These are phyloP conservation scores for Sclerotinia subarctica DNA, from an alignment of 2,329 filamentous ascomycete genomes.

Conservation along the genomic window DNA sequence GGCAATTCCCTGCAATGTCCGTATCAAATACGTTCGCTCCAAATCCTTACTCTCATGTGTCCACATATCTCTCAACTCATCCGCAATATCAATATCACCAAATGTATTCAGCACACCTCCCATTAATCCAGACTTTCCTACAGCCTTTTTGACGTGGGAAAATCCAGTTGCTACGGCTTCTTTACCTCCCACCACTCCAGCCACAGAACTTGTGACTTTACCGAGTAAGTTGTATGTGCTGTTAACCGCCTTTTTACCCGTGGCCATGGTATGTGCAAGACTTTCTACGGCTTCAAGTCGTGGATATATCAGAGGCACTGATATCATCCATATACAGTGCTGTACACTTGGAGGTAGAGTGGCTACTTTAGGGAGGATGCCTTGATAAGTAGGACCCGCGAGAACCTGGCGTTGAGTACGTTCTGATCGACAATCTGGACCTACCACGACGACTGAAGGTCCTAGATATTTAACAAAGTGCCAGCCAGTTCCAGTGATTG, in stretches of 20 bases:
- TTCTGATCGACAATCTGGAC: constrained; percentile 88
- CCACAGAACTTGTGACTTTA: constrained; percentile 91
- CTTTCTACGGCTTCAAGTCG: constrained; percentile 88
- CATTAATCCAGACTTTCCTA: constrained; percentile 94
- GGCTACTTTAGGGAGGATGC: constrained; percentile 92
- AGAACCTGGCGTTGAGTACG: constrained; percentile 87
- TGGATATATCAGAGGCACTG: constrained; percentile 87
- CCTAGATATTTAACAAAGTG: constrained; percentile 97
- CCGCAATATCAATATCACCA: constrained; percentile 89
- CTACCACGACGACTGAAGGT: constrained; percentile 83
- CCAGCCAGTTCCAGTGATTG: constrained; percentile 95
- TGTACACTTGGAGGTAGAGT: constrained; percentile 88
- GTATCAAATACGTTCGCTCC: constrained; percentile 92
- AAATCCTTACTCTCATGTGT: constrained; percentile 97
- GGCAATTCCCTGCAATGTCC: constrained; percentile 90
- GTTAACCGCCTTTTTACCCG: constrained; percentile 94
- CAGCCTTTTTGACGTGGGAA: constrained; percentile 90
- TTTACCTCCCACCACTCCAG: constrained; percentile 92
- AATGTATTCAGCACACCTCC: constrained; percentile 93
- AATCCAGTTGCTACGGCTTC: constrained; percentile 91
- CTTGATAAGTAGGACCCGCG: constrained; percentile 95
- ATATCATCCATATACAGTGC: constrained; percentile 94
- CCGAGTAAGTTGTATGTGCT: constrained; percentile 95
- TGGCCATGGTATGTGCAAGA: constrained; percentile 84
- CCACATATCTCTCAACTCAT: constrained; percentile 95